Evolutionary conservation across 495 filamentous ascomycete species (phyloP), one percentile per base, ranked within the genome.

Genomic region (Eremomyces bilateralis): DNA sequence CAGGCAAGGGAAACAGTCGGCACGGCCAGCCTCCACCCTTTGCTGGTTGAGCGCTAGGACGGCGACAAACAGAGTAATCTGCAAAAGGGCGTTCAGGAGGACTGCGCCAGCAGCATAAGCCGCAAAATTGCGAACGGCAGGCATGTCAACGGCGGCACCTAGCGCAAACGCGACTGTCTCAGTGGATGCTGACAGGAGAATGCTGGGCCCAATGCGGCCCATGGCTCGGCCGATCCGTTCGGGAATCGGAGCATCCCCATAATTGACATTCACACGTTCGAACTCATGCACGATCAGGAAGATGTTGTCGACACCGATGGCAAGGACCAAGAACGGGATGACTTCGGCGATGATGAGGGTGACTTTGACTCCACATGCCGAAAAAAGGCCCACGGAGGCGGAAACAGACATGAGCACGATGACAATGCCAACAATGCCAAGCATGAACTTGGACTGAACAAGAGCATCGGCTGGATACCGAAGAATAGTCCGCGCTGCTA

Each of bases 211-310:
- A 66, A 97, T 97, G 28, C 88, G 69, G 10, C 88, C 84, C 21
- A 92, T 62, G 0, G 90, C 81, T 40, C 73, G 75, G 13, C 80
- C 73, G 41, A 93, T 68, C 13, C 88, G 65, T 43, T 76, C 69
- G 39, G 91, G 75, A n/a, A 97, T 71, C 43, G 70, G 59, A 24
- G 82, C 73, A 43, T 91, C 82, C 0, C 80, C 78, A 48, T 92
- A 70, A 50, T 71, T 90, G 49, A 84, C 56, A 47, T 95, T 94
- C 37, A 91, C 73, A 19, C 90, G 67, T 53, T 97, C 90, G 43
- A 97, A 94, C 48, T 97, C 88, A 55, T 97, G 84, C 4, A 95
- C 90, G 33, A 97, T 93, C 33, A 97, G 56, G 57, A 97, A 97
- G 48, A 97, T 95, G 50, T 97, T 97, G 63, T 97, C 88, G 6